These are phyloP conservation scores for Botrytis galanthina DNA, from an alignment of 2,329 filamentous ascomycete species.

Conservation along the genomic window DNA sequence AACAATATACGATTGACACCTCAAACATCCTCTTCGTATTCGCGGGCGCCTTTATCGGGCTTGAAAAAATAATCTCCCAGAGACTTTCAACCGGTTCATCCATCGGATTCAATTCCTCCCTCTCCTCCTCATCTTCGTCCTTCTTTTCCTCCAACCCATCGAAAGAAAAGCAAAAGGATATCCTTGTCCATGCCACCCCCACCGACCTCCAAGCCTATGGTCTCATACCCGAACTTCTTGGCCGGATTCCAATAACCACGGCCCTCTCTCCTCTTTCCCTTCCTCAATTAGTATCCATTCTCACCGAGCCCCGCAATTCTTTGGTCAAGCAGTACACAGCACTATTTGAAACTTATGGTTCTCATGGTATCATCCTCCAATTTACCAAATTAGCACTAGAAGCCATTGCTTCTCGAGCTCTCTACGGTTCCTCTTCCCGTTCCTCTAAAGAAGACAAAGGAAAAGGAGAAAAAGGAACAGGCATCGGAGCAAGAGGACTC, in stretches of 20 bases:
- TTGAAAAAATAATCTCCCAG: constrained; percentile 83
- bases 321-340: constrained; percentile 85
- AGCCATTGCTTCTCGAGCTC: constrained; percentile 64
- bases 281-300: constrained; percentile 72
- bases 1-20: constrained; percentile 75
- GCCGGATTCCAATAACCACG: constrained; percentile 87
- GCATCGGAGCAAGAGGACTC: constrained; percentile 66
- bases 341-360: constrained; percentile 72
- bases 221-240: constrained; percentile 92
- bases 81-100: constrained; percentile 79
- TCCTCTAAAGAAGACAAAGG: not conserved
- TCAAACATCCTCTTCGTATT: constrained; percentile 98
- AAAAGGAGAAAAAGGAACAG: not conserved
- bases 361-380: constrained; percentile 67
- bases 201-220: constrained; percentile 80
- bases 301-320: constrained; percentile 89
- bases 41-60: constrained; percentile 88
- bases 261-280: constrained; percentile 74
- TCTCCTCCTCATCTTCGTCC: constrained; percentile 48
- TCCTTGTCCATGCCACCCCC: constrained; percentile 60
- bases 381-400: constrained; percentile 82
- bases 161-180: constrained; percentile 38
- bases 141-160: constrained; percentile 39
- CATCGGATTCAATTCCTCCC: constrained; percentile 86
- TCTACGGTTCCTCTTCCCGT: constrained; percentile 45